A percentile compares a stretch with the other conserved stretches of the same genome.
Evolutionary conservation across 208 protist genomes (phyloP).

Genomic region (Blastocrithidia nonstop): DNA sequence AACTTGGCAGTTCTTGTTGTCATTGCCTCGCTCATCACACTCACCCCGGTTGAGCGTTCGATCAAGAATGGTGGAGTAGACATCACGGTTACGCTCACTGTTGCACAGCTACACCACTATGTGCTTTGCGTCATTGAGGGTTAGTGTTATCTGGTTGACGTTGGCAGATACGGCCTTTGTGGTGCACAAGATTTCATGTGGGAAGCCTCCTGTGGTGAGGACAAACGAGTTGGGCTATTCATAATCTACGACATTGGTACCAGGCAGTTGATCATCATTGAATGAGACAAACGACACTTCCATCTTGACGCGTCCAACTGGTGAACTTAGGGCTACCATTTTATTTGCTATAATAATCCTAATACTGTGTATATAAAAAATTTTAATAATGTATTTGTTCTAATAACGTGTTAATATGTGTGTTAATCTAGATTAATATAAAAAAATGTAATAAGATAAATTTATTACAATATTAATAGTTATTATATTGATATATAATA

Average conservation of each 20-base stretch:
- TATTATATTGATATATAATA: no score
- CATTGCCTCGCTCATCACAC: background rate
- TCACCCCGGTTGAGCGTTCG: conserved; percentile 26
- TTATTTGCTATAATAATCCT: conserved; percentile 5
- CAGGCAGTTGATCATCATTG: conserved; percentile 44
- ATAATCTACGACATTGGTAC: conserved; percentile 19
- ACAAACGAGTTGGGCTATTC: conserved; percentile 33
- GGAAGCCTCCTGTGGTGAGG: conserved; percentile 74
- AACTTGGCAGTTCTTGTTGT: conserved; percentile 13
- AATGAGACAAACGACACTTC: conserved; percentile 64
- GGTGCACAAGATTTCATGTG: conserved; percentile 63
- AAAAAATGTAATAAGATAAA: background rate
- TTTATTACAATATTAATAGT: no score
- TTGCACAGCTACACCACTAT: conserved; percentile 34
- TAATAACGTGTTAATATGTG: background rate
- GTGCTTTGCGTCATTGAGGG: conserved; percentile 64
- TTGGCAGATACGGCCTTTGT: conserved; percentile 43
- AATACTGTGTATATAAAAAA: conserved; percentile 1
- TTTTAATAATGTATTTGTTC: background rate
- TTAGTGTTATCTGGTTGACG: conserved; percentile 21
- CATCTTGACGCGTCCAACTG: conserved; percentile 16
- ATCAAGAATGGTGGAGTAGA: conserved; percentile 32
- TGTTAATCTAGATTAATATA: background rate
- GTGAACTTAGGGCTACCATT: no score
- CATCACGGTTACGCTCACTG: conserved; percentile 4